Conservation (phyloP, 345 rosid genomes). For the Xanthoceras sorbifolium region DNA sequence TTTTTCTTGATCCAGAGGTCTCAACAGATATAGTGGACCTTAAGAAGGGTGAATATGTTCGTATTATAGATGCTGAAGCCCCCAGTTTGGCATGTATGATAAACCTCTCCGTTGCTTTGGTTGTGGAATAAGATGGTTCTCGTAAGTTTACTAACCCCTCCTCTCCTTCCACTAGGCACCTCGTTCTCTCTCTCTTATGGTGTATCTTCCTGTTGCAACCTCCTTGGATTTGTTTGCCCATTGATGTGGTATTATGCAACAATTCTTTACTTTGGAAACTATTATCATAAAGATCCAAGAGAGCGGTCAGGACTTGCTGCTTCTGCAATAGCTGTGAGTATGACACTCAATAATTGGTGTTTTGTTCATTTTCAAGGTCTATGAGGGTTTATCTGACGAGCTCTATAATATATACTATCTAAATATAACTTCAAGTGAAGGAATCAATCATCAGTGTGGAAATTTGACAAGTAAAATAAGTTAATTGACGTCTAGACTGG, state of each 20-base stretch:
- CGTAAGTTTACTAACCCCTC: constrained; percentile 44
- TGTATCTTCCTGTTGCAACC: constrained; percentile 39
- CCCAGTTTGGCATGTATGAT: constrained; percentile 62
- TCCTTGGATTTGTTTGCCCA: constrained; percentile 83
- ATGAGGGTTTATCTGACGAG: too few species aligned
- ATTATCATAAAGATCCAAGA: constrained; percentile 89
- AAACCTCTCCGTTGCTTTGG: constrained; percentile 95
- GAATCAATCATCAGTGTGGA: neutral
- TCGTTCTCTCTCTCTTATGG: constrained; percentile 15
- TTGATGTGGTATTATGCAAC: constrained; percentile 78
- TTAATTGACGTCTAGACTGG: neutral
- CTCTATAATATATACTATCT: neutral
- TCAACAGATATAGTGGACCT: constrained; percentile 40
- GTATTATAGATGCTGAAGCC: constrained; percentile 47
- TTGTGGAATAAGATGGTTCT: constrained; percentile 96
- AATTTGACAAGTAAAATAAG: neutral
- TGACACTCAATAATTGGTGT: neutral
- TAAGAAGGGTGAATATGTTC: constrained; percentile 52
- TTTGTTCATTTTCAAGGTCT: neutral
- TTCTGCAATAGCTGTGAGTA: constrained; percentile 87
- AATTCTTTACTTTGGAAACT: constrained; percentile 72
- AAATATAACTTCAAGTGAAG: neutral
- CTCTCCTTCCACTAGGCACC: neutral
- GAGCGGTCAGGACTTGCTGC: constrained; percentile 97
- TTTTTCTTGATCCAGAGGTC: constrained; percentile 34